Conservation (phyloP, 306 rosid genomes). For the Astragalus membranaceus region DNA sequence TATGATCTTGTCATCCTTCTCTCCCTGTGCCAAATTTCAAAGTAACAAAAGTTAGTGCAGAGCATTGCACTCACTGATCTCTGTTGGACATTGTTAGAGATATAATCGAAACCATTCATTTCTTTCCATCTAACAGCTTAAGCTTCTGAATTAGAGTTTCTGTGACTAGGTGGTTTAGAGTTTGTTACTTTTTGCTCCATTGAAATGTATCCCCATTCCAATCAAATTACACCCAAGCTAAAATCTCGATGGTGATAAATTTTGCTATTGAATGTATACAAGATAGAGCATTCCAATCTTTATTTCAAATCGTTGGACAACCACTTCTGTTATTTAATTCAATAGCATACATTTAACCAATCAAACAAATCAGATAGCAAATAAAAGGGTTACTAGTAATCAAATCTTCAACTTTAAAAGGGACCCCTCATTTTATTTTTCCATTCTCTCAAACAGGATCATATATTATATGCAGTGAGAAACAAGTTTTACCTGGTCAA, state of each 20-base stretch:
- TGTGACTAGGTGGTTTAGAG: background rate
- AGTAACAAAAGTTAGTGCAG: background rate
- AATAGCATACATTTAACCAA: background rate
- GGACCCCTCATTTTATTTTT: background rate
- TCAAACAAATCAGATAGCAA: background rate
- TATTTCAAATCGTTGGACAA: background rate
- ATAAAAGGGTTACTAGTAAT: background rate
- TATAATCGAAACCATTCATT: background rate
- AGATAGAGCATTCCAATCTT: background rate
- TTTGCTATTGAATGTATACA: background rate
- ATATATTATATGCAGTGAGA: background rate
- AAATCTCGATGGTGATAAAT: background rate
- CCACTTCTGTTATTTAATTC: background rate
- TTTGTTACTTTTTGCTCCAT: background rate
- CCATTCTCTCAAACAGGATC: background rate
- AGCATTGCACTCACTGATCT: background rate
- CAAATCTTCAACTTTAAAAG: background rate
- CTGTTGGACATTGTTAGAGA: background rate
- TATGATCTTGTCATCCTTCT: conserved; percentile 97
- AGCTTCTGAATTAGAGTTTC: background rate
- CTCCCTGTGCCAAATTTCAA: conserved; percentile 58
- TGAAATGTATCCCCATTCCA: background rate
- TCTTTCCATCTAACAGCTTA: background rate
- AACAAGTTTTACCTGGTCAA: conserved; percentile 62
- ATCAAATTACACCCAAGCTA: background rate